Evolutionary conservation across 441 rosid species (phyloP).

Genomic region (Croton setiger): DNA sequence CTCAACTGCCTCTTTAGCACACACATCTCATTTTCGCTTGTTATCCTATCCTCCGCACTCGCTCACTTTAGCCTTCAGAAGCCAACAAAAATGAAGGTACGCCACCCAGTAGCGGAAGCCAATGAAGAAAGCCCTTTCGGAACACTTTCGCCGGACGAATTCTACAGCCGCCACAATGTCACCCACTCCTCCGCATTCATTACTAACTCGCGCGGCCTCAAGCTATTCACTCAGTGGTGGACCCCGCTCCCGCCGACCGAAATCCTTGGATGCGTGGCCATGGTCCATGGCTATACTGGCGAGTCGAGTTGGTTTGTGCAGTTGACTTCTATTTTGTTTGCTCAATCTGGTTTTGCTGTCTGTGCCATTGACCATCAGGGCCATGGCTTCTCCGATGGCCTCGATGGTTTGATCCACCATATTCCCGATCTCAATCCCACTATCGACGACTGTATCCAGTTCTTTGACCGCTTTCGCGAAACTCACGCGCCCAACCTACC

Average conservation of each 20-base stretch:
- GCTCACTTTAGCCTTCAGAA: background rate
- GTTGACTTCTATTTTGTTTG: slow-evolving; percentile 65
- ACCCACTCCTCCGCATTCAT: slow-evolving; percentile 64
- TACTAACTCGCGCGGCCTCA: slow-evolving; percentile 77
- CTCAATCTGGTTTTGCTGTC: slow-evolving; percentile 61
- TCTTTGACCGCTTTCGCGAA: slow-evolving; percentile 57
- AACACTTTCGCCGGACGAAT: slow-evolving; percentile 29
- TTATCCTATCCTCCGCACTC: background rate
- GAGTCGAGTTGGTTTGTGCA: slow-evolving; percentile 78
- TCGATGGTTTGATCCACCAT: slow-evolving; percentile 59
- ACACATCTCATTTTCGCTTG: background rate
- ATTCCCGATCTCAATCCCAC: slow-evolving; percentile 74
- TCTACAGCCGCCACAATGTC: slow-evolving; percentile 70
- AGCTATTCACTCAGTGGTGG: slow-evolving; percentile 90
- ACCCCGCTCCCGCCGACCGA: slow-evolving; percentile 54
- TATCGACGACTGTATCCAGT: slow-evolving; percentile 68
- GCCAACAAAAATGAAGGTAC: background rate
- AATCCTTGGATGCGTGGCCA: slow-evolving; percentile 54
- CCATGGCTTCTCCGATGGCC: slow-evolving; percentile 86
- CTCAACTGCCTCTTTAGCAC: background rate
- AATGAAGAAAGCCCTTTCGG: slow-evolving; percentile 22
- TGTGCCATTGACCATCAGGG: slow-evolving; percentile 94
- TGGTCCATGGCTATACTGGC: slow-evolving; percentile 90
- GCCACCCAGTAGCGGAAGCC: slow-evolving; percentile 32
- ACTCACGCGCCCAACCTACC: slow-evolving; percentile 50